Percentiles rank a stretch among this genome's conserved stretches.
phyloP scores from a whole-genome alignment of 2,329 filamentous ascomycete species.

The Paecilomyces fulvus region DNA sequence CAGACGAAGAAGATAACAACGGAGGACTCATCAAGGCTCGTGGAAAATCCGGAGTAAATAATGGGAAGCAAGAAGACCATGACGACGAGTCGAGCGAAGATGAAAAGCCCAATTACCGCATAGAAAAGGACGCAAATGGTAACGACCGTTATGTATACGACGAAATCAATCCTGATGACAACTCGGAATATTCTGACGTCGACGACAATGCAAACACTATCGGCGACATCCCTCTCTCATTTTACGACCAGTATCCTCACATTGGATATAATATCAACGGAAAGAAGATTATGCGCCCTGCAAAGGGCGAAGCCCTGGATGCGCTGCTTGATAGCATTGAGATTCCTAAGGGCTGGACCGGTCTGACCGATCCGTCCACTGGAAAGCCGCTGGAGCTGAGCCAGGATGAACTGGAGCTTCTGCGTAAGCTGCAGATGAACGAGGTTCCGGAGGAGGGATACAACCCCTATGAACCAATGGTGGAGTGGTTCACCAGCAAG shows the following conservation, averaged over 20 bases:
- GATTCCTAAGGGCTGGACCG: constrained; percentile 94
- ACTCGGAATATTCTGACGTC: constrained; percentile 87
- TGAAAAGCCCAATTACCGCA: constrained; percentile 46
- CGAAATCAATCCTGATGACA: constrained; percentile 89
- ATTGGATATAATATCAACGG: constrained; percentile 99
- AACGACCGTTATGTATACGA: constrained; percentile 84
- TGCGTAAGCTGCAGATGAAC: constrained; percentile 81
- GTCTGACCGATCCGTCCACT: constrained; percentile 84
- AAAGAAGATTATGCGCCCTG: constrained; percentile 93
- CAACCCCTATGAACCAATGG: constrained; percentile 85
- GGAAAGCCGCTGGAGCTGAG: constrained; percentile 86
- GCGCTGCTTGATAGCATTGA: constrained; percentile 93
- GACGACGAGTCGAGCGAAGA: constrained; percentile 22
- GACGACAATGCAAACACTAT: constrained; percentile 80
- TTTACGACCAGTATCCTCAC: constrained; percentile 96
- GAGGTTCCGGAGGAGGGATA: constrained; percentile 82
- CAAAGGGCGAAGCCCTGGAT: constrained; percentile 87
- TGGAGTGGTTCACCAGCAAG: constrained; percentile 89
- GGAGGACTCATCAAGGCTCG: neutral
- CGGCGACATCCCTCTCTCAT: constrained; percentile 84
- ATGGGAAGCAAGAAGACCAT: constrained; percentile 2
- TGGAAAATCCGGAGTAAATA: neutral
- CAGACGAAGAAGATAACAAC: constrained; percentile 32
- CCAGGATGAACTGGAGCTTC: constrained; percentile 77
- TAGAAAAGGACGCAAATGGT: constrained; percentile 78